These are phyloP conservation scores for Ophiostoma populinum DNA, from an alignment of 2,329 filamentous ascomycete genomes.

Conservation along the genomic window DNA sequence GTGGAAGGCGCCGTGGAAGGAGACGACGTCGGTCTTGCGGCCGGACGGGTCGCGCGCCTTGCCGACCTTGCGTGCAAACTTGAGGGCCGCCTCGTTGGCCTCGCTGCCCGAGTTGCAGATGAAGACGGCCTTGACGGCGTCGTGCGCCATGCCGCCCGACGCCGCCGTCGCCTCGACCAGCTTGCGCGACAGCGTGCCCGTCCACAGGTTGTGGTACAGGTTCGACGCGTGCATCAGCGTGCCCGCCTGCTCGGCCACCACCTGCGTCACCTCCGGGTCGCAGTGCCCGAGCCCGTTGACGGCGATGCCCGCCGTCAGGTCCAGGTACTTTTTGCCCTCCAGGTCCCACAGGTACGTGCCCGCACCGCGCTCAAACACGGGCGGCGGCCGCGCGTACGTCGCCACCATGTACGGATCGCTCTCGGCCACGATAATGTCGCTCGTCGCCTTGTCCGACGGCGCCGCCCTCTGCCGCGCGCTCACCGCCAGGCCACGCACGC, in stretches of 20 bases:
- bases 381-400: conserved; percentile 79
- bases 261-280: conserved; percentile 56
- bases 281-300: conserved; percentile 88
- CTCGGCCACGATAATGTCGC: conserved; percentile 54
- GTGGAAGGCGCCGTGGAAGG: conserved; percentile 85
- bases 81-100: conserved; percentile 94
- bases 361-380: conserved; percentile 75
- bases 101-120: conserved; percentile 94
- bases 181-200: conserved; percentile 69
- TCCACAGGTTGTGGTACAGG: conserved; percentile 95
- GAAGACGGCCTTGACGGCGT: conserved; percentile 54
- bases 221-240: conserved; percentile 86
- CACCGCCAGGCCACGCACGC: background rate
- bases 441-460: no score
- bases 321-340: conserved; percentile 76
- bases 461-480: conserved; percentile 1
- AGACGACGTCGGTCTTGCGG: conserved; percentile 68
- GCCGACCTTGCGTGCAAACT: conserved; percentile 86
- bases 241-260: conserved; percentile 48
- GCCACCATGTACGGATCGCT: conserved; percentile 84
- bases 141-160: conserved; percentile 57
- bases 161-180: conserved; percentile 67
- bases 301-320: conserved; percentile 91
- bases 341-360: conserved; percentile 83
- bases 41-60: conserved; percentile 56